Evolutionary conservation across 177 flowering plant species (phyloP), one percentile per base, ranked within the genome.

Genomic region (Vitis hybrid): DNA sequence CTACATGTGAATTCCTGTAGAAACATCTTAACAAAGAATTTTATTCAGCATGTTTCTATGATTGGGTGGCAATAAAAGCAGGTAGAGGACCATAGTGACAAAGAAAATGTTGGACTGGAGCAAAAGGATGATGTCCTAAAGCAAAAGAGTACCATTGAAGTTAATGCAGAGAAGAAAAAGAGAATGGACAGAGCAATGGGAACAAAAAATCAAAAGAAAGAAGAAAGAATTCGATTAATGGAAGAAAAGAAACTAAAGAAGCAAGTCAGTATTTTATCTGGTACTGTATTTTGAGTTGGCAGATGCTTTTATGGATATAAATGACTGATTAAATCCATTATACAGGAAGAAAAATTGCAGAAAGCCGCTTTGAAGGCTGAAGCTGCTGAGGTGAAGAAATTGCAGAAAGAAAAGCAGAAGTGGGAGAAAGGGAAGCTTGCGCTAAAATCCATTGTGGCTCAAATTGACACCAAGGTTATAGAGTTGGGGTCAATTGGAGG

Each of bases 391-490:
- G 49, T 79, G 77, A 95, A 87, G 66, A 89, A 86, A 72, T 35
- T 84, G 68, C 79, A 88, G 80, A 93, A 89, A 72, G 93, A 94
- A 76, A 87, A 66, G 81, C 73, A 89, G 52, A 90, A 85, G 76
- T 93, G 98, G 99, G 97, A 91, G 74, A 95, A 87, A 51, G 98
- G 96, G 58, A 93, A 91, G 78, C 78, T 82, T 75, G 93, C 97
- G 21, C 50, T 81, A 49, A 86, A 91, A 66, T 88, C 94, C 58
- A 86, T 95, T 67, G 92, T 89, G 48, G 93, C 96, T 60, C 82
- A 88, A 73, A 86, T 95, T 71, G 99, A 93, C 71, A 63, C 83
- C 13, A 89, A 86, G 77, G 91, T 91, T 66, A 86, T 90, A 72
- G 97, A 91, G 74, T 64, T 76, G 64, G 92, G 93, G 4, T 76